These are phyloP conservation scores for Lactifluus subvellereus DNA, from an alignment of 768 basidiomycete genomes.

Conservation along the genomic window DNA sequence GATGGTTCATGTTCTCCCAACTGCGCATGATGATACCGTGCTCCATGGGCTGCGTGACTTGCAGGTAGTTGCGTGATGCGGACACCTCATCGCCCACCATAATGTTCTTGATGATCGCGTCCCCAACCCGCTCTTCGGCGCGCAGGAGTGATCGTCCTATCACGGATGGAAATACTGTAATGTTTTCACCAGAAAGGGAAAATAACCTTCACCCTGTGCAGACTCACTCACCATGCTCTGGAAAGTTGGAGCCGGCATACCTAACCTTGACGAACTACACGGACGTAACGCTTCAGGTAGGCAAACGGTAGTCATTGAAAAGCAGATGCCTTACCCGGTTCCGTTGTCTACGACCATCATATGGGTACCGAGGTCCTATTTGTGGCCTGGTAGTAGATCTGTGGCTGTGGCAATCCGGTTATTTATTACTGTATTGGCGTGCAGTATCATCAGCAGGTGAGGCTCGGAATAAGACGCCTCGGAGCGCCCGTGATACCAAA, in stretches of 20 bases:
- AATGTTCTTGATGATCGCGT: too few relatives aligned
- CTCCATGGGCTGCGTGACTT: slow-evolving; percentile 98
- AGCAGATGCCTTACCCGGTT: slow-evolving; percentile 42
- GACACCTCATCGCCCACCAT: slow-evolving; percentile 98
- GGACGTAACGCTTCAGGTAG: neutral
- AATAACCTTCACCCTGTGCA: neutral
- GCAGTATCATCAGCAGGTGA: too few relatives aligned
- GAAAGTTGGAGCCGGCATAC: slow-evolving; percentile 61
- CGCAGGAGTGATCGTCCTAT: too few relatives aligned
- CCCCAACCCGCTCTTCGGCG: too few relatives aligned
- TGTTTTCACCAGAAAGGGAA: neutral
- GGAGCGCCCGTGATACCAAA: too few relatives aligned
- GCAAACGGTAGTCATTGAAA: neutral
- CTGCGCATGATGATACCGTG: slow-evolving; percentile 98
- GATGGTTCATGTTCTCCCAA: slow-evolving; percentile 98
- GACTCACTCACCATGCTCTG: slow-evolving; percentile 45
- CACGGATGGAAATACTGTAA: slow-evolving; percentile 86
- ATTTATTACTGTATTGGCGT: too few relatives aligned
- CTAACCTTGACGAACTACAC: slow-evolving; percentile 59
- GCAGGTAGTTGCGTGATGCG: slow-evolving; percentile 88
- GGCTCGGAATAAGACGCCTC: too few relatives aligned
- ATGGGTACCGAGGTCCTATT: slow-evolving; percentile 36
- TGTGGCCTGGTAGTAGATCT: too few relatives aligned
- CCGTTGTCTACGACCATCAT: slow-evolving; percentile 62
- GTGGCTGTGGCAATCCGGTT: too few relatives aligned